phyloP scores from a whole-genome alignment of 352 stramenopile species.

The Pythium diclinum region DNA sequence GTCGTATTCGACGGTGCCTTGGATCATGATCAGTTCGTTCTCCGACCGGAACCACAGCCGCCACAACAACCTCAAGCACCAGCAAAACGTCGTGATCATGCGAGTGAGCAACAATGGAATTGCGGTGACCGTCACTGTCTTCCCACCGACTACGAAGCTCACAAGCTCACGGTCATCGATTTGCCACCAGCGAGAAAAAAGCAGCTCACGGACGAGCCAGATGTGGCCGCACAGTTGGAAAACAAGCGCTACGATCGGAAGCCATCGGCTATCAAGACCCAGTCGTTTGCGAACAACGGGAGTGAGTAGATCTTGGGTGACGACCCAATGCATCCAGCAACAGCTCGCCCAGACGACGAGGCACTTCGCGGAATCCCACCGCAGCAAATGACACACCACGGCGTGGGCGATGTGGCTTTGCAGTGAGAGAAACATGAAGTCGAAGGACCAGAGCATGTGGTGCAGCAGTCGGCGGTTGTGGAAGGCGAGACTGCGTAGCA shows the following conservation, averaged over 20 bases:
- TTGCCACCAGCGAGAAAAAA: neutral
- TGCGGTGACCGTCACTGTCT: neutral
- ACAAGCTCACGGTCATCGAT: neutral
- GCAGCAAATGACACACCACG: conserved; percentile 22
- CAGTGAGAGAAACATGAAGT: conserved; percentile 30
- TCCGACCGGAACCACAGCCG: neutral
- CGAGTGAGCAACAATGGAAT: neutral
- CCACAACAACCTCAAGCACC: neutral
- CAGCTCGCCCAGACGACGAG: neutral
- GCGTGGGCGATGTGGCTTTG: conserved; percentile 19
- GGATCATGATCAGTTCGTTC: neutral
- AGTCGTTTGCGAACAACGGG: neutral
- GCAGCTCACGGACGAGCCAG: neutral
- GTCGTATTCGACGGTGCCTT: conserved; percentile 10
- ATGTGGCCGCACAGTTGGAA: too few relatives aligned
- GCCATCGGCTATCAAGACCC: too few relatives aligned
- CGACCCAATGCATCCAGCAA: conserved; percentile 28
- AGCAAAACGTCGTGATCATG: conserved; percentile 6
- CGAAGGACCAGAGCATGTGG: conserved; percentile 20
- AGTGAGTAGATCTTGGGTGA: conserved; percentile 23
- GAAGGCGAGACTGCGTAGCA: too few relatives aligned
- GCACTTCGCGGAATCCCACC: conserved; percentile 7
- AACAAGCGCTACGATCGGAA: too few relatives aligned
- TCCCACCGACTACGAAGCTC: neutral
- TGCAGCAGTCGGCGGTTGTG: neutral